These are phyloP conservation scores for Megacollybia marginata DNA, from an alignment of 768 basidiomycete genomes.

Conservation along the genomic window DNA sequence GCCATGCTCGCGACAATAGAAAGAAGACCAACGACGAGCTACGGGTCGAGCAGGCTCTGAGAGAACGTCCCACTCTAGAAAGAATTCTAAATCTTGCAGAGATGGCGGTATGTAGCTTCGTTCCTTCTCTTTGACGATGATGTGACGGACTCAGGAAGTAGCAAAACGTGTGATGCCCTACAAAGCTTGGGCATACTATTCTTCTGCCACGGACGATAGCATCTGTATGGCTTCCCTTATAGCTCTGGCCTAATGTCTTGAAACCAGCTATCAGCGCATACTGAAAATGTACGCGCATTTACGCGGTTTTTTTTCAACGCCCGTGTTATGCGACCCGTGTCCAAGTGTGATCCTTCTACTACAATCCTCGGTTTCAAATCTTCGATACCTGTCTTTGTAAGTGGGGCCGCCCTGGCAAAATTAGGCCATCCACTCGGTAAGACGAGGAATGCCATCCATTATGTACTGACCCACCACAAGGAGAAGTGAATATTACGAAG, in stretches of 20 bases:
- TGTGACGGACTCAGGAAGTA: slow-evolving; percentile 37
- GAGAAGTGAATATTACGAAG: slow-evolving; percentile 76
- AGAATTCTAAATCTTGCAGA: slow-evolving; percentile 72
- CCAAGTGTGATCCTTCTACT: slow-evolving; percentile 26
- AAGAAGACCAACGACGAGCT: slow-evolving; percentile 62
- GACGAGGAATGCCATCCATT: background rate
- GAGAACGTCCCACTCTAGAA: slow-evolving; percentile 56
- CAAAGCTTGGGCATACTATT: slow-evolving; percentile 79
- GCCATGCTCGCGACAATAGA: slow-evolving; percentile 29
- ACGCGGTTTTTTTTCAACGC: slow-evolving; percentile 82
- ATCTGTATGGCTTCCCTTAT: slow-evolving; percentile 35
- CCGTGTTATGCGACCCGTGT: slow-evolving; percentile 67
- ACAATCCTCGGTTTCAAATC: background rate
- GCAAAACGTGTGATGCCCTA: slow-evolving; percentile 67
- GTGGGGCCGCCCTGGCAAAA: slow-evolving; percentile 74
- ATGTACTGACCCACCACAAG: slow-evolving; percentile 21
- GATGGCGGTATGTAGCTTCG: slow-evolving; percentile 56
- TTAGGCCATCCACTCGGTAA: slow-evolving; percentile 67
- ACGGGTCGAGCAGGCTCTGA: slow-evolving; percentile 54
- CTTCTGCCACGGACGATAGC: slow-evolving; percentile 82
- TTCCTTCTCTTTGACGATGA: background rate
- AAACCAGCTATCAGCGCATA: slow-evolving; percentile 31
- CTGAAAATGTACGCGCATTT: slow-evolving; percentile 73
- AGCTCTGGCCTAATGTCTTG: background rate
- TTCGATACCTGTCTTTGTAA: slow-evolving; percentile 72